Evolutionary conservation across 179 eudicot genomes (phyloP).

Genomic region (Nepenthes alata): DNA sequence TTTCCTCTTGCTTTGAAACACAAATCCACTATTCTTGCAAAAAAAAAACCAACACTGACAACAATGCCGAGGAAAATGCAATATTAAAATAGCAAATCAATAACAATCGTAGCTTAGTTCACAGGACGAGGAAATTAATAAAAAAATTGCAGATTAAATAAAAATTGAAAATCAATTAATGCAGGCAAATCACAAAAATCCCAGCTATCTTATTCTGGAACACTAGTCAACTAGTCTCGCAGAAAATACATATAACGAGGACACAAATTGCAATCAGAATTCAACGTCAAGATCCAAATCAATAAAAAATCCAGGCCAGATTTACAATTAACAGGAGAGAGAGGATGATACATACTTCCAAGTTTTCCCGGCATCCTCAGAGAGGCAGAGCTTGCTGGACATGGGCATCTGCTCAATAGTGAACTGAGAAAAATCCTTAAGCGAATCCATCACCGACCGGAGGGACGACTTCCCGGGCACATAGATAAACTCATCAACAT

Average conservation of each 20-base stretch:
- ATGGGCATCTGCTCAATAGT: conserved; percentile 60
- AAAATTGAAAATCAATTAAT: no score
- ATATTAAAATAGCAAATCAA: background rate
- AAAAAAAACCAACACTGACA: no score
- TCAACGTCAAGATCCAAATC: no score
- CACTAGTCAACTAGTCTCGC: no score
- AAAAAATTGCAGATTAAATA: no score
- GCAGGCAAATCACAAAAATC: no score
- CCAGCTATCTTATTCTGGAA: no score
- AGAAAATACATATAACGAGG: no score
- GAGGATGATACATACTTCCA: conserved; percentile 23
- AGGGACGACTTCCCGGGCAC: conserved; percentile 26
- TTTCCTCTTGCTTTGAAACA: no score
- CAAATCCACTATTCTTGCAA: no score
- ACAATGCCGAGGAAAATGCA: background rate
- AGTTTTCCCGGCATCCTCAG: conserved; percentile 30
- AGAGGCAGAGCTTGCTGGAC: conserved; percentile 53
- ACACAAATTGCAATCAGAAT: no score
- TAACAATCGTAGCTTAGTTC: background rate
- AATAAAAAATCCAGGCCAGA: background rate
- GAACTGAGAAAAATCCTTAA: conserved; percentile 37
- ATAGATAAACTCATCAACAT: conserved; percentile 60
- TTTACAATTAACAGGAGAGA: background rate
- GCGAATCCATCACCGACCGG: conserved; percentile 31
- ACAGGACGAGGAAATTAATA: no score